Base-by-base conservation (phyloP, 2,329 filamentous ascomycete species). In the Amauroascus verrucosus region DNA sequence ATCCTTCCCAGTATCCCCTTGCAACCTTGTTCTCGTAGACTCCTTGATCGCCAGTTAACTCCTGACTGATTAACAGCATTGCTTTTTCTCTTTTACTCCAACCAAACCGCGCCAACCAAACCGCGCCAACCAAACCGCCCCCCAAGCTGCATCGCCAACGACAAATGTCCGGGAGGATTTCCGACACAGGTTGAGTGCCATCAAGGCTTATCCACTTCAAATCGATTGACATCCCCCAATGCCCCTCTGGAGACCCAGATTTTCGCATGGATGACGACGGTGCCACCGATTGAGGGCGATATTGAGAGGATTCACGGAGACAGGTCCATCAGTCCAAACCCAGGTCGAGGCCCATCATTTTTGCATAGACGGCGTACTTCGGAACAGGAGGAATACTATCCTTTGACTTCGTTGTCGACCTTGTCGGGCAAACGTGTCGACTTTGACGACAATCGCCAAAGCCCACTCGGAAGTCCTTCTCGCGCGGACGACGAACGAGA, bases 181-280 rank as follows among this genome's bases (percentile, higher is more conserved):
- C 30, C 33, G 46, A 48, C 14, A 37, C 13, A 48, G 33, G 33
- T 48, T 38, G 46, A 48, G 32, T 38, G 46, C 33, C 20, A 18
- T 38, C 11, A 38, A 26, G 18, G 46, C 33, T 30, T 11, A 22
- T 48, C 38, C 24, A 35, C 18, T 8, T 18, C 13, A 20, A 22
- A 30, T 37, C 13, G 11, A 48, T 40, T 48, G 30, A n/a, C n/a
- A 9, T 48, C 26, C 11, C 16, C n/a, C 16, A 7, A 48, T 26
- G 30, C 30, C n/a, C 32, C 46, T 24, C 3, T n/a, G 5, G 28
- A 18, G 28, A 30, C 28, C 38, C n/a, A 6, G 20, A 6, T 18
- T 33, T 26, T 38, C 35, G 48, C 40, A 51, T 51, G 48, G 48
- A 51, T 51, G 48, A 51, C 48, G 30, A 14, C 14, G 38, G 30